Evolutionary conservation across 441 rosid species (phyloP).

Genomic region (Biscutella laevigata): DNA sequence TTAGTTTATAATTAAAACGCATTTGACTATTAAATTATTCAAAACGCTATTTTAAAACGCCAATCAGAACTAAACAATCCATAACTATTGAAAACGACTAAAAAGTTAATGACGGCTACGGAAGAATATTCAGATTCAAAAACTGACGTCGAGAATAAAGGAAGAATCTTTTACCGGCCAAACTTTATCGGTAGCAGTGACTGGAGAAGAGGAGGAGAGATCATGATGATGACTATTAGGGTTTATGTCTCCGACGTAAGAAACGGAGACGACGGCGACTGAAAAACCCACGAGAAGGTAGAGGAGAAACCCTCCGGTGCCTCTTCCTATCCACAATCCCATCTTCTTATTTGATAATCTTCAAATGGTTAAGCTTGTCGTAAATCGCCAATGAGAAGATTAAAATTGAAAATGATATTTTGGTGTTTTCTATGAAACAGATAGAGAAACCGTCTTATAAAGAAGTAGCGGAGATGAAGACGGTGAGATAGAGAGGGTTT

Average conservation of each 20-base stretch:
- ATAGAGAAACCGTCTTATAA: conserved; percentile 15
- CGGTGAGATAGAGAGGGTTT: neutral
- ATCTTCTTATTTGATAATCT: neutral
- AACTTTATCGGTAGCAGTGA: conserved; percentile 32
- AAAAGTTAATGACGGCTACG: too few species aligned
- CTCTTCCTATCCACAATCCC: conserved; percentile 15
- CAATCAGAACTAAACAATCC: neutral
- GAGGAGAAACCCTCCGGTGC: conserved; percentile 26
- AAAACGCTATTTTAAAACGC: neutral
- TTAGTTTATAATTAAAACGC: neutral
- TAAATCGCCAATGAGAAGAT: neutral
- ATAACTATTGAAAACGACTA: conserved; percentile 8
- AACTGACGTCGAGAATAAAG: neutral
- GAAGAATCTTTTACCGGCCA: conserved; percentile 63
- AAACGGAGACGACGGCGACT: conserved; percentile 38
- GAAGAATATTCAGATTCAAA: neutral
- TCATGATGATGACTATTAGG: neutral
- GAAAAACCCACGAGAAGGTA: conserved; percentile 59
- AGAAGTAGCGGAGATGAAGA: conserved; percentile 21
- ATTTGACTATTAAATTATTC: neutral
- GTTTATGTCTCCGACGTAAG: conserved; percentile 30
- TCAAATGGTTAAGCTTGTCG: too few species aligned
- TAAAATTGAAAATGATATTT: neutral
- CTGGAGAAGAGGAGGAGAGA: conserved; percentile 16
- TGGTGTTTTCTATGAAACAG: conserved; percentile 6